These are phyloP conservation scores for Magnusiomyces tetraspermus DNA, from an alignment of 1,139 yeast species.

Conservation along the genomic window DNA sequence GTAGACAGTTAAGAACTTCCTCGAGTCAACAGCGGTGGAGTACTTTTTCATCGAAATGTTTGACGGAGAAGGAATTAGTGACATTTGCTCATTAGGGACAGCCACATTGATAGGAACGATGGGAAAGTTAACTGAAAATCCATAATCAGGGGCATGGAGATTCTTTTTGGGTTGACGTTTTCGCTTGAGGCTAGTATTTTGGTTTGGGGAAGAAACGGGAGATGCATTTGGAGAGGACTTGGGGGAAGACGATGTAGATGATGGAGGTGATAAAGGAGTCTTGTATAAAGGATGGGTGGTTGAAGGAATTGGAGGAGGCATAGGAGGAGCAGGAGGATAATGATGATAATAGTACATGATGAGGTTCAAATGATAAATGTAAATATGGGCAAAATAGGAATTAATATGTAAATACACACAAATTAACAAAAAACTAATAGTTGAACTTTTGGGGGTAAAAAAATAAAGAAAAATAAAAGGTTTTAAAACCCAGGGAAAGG, in stretches of 20 bases:
- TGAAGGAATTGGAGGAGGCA: not conserved
- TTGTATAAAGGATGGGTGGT: not conserved
- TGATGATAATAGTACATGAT: not conserved
- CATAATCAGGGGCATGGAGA: constrained; percentile 11
- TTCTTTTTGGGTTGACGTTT: constrained; percentile 5
- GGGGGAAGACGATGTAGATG: constrained; percentile 2
- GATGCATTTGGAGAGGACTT: not conserved
- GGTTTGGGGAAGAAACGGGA: not conserved
- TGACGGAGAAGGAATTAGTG: constrained; percentile 28
- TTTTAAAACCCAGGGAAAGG: not conserved
- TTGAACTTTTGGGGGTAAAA: not conserved
- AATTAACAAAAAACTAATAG: too few species aligned
- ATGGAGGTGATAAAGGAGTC: constrained; percentile 1
- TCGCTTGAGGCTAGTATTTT: not conserved
- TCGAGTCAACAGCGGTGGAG: constrained; percentile 64
- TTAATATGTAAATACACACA: not conserved
- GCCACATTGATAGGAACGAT: constrained; percentile 17
- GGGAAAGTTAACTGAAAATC: constrained; percentile 25
- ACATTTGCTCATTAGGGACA: constrained; percentile 30
- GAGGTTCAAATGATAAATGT: not conserved
- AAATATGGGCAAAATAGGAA: not conserved
- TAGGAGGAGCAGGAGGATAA: not conserved
- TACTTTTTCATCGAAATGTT: constrained; percentile 48
- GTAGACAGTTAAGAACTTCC: constrained; percentile 54
- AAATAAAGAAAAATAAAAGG: not conserved